Percentiles rank a stretch among this genome's conserved stretches.
Conservation (phyloP, 2,329 filamentous ascomycete genomes). For the Anthostomella pinea region DNA sequence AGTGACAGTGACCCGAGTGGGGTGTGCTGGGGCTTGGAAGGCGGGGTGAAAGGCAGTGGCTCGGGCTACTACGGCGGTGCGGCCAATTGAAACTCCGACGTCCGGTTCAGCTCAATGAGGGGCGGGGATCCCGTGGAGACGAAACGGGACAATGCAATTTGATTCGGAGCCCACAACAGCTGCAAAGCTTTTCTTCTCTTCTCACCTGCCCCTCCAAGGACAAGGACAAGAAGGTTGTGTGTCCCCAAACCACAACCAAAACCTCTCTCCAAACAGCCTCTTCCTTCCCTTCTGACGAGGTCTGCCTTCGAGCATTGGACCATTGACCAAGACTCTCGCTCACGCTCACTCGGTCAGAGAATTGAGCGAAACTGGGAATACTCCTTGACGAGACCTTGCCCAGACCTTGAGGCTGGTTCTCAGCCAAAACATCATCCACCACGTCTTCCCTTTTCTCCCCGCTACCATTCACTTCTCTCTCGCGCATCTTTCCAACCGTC, state of each 20-base stretch:
- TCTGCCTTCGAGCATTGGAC: conserved; percentile 17
- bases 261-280: too few relatives aligned
- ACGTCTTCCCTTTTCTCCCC: conserved; percentile 41
- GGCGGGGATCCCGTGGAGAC: too few relatives aligned
- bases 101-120: conserved; percentile 18
- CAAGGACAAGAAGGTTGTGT: neutral
- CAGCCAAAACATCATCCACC: conserved; percentile 40
- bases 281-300: conserved; percentile 11
- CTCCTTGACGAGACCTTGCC: conserved; percentile 24
- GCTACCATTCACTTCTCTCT: conserved; percentile 53
- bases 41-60: too few relatives aligned
- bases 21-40: too few relatives aligned
- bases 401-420: conserved; percentile 34
- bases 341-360: too few relatives aligned
- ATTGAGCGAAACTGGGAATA: too few relatives aligned
- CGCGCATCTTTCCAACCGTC: conserved; percentile 46
- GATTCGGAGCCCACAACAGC: conserved; percentile 23
- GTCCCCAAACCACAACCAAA: too few relatives aligned
- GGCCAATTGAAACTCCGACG: conserved; percentile 11
- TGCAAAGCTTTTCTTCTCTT: conserved; percentile 26
- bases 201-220: conserved; percentile 18
- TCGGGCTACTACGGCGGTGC: too few relatives aligned
- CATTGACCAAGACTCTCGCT: conserved; percentile 13
- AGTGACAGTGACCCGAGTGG: too few relatives aligned
- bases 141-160: too few relatives aligned